Evolutionary conservation across 768 basidiomycete species (phyloP), one percentile per base, ranked within the genome.

Genomic region (Asterophora parasitica): DNA sequence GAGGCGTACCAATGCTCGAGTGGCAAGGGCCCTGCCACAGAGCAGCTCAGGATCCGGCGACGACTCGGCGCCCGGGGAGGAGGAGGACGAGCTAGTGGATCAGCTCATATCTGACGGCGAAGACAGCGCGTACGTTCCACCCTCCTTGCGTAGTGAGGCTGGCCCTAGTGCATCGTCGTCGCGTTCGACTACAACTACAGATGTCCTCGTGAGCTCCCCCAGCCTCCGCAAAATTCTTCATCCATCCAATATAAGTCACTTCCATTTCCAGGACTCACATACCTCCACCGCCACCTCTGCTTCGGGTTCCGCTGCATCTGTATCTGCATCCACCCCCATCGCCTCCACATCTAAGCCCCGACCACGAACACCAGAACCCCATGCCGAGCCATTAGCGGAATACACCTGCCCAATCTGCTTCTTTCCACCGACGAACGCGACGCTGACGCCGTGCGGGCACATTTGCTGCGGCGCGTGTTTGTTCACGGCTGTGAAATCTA

Each of bases 361-460:
- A 53, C 26, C 51, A 54, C 39, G n/a, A 11, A 2, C 48, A 11
- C 43, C 42, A 15, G 19, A 37, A 44, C 55, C 60, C 16, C 46
- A 48, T 36, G 46, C 61, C 9, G 71, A 75, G 26, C 68, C 62
- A 0, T 71, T 87, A 12, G 74, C 82, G 0, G 65, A 73, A n/a
- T 89, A 88, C 60, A 78, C 76, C 0, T 89, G 88, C 58, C 88
- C 88, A 8, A 84, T 90, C 51, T 90, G 88, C 59, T 88, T 88
- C 70, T 81, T 72, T 32, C 76, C 84, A 0, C 87, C 87, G 0
- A 79, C 79, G 0, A 81, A 86, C 50, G 84, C 88, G 4, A 85
- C 86, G 1, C 61, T 91, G 39, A 89, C 87, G 0, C 85, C 85
- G 0, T 91, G 88, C 54, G 88, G 88, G 0, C 88, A 91, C 54